Percentiles rank a stretch among this genome's conserved stretches.
These are phyloP conservation scores for Hypomyces perniciosus DNA, from an alignment of 2,329 filamentous ascomycete species.

Conservation along the genomic window DNA sequence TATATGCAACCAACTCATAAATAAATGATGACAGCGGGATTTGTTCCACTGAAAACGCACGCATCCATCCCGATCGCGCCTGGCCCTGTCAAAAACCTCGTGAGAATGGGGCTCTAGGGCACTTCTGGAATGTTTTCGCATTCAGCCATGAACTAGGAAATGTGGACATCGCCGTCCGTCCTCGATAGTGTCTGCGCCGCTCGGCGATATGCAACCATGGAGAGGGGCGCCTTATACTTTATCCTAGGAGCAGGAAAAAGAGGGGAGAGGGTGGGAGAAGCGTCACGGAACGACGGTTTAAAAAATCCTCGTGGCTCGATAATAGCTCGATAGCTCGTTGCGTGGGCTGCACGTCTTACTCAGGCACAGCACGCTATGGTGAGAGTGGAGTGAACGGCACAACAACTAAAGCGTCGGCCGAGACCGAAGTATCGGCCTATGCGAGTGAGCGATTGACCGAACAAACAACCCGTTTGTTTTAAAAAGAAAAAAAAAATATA, in stretches of 20 bases:
- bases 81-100: too few relatives aligned
- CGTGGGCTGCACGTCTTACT: conserved; percentile 11
- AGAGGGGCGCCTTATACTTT: not conserved
- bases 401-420: not conserved
- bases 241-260: too few relatives aligned
- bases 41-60: too few relatives aligned
- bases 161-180: not conserved
- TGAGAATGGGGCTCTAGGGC: not conserved
- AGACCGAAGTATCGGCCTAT: not conserved
- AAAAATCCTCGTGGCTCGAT: conserved; percentile 12
- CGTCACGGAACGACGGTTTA: conserved; percentile 9
- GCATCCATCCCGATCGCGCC: too few relatives aligned
- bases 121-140: conserved; percentile 3
- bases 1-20: too few relatives aligned
- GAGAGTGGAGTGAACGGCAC: not conserved
- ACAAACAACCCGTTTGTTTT: too few relatives aligned
- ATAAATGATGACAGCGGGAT: too few relatives aligned
- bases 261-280: conserved; percentile 9
- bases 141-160: not conserved
- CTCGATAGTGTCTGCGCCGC: conserved; percentile 8
- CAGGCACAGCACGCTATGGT: conserved; percentile 10
- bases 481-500: too few relatives aligned
- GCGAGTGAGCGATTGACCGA: too few relatives aligned
- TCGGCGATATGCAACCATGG: conserved; percentile 6
- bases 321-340: conserved; percentile 11